Base-by-base conservation (phyloP, 148 eudicot genomes). In the Gaultheria prostrata region DNA sequence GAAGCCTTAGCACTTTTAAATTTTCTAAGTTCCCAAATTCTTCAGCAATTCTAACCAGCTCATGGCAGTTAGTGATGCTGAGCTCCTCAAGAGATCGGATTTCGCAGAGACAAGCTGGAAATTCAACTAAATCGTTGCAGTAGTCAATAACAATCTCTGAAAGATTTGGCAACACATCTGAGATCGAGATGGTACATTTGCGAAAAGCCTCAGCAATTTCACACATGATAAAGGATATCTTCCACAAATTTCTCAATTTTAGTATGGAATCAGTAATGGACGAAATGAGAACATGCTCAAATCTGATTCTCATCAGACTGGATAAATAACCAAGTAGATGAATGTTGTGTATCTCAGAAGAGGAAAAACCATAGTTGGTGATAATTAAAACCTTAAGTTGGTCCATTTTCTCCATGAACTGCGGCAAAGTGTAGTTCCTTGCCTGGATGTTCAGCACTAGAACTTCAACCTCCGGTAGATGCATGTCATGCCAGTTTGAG, bases 191-290 rank as follows among this genome's bases (percentile, higher is more conserved):
- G 0, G 74, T 51, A 56, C 63, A 74, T 8, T 78, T 53, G 32
- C 56, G 75, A 65, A 84, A 76, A 51, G 86, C 82, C 65, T 76
- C 71, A 6, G 85, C 77, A 59, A 88, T 76, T 70, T 84, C 54
- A 35, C 88, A 88, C 84, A 82, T 78, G 45, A 74, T 33, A 24
- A 88, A 50, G 50, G 90, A 88, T 49, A 88, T 2, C 80, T 88
- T 88, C 80, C 56, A 85, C 85, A 88, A 82, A 28, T 82, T 88
- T 46, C 30, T 54, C 17, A 86, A 39, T 26, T 77, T 63, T 18
- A 86, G 67, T 30, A 53, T 61, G 24, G 88, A 17, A 21, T 77
- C 17, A 61, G 35, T 3, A 13, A 78, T 39, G 21, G 71, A 82
- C 28, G 86, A 21, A 35, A 88, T 53, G 0, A 81, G 74, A 20